phyloP scores from a whole-genome alignment of 805 yeast genomes.

The Vanderwaltozyma yarrowii region DNA sequence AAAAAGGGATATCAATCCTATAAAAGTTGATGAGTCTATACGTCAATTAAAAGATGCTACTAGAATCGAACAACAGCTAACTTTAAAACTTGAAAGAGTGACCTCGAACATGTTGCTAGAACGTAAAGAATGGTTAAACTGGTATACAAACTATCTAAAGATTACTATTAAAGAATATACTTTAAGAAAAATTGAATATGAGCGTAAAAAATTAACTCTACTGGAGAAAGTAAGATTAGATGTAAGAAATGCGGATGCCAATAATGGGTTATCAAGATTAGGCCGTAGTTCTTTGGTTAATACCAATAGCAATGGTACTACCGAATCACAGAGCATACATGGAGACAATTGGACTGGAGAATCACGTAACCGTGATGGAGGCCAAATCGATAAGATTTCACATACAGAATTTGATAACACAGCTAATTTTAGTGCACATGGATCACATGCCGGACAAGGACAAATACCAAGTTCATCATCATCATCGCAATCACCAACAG shows the following conservation, averaged over 20 bases:
- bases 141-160: conserved; percentile 48
- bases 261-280: conserved; percentile 73
- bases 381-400: conserved; percentile 11
- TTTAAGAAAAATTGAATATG: conserved; percentile 70
- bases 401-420: conserved; percentile 20
- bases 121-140: conserved; percentile 38
- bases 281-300: conserved; percentile 38
- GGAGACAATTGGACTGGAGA: conserved; percentile 59
- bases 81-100: conserved; percentile 69
- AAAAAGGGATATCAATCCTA: conserved; percentile 67
- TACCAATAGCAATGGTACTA: conserved; percentile 2
- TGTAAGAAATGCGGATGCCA: conserved; percentile 61
- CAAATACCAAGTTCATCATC: background rate
- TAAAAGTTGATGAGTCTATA: conserved; percentile 85
- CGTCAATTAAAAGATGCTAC: conserved; percentile 69
- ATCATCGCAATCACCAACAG: background rate
- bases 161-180: conserved; percentile 48
- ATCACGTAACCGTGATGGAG: conserved; percentile 23
- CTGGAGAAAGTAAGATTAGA: conserved; percentile 65
- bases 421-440: conserved; percentile 5
- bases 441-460: too few species aligned
- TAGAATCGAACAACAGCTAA: conserved; percentile 61
- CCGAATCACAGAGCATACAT: conserved; percentile 34
- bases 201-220: conserved; percentile 65
- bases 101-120: conserved; percentile 80